Evolutionary conservation across 148 eudicot genomes (phyloP), one percentile per base, ranked within the genome.

Genomic region (Hydrangea macrophylla): DNA sequence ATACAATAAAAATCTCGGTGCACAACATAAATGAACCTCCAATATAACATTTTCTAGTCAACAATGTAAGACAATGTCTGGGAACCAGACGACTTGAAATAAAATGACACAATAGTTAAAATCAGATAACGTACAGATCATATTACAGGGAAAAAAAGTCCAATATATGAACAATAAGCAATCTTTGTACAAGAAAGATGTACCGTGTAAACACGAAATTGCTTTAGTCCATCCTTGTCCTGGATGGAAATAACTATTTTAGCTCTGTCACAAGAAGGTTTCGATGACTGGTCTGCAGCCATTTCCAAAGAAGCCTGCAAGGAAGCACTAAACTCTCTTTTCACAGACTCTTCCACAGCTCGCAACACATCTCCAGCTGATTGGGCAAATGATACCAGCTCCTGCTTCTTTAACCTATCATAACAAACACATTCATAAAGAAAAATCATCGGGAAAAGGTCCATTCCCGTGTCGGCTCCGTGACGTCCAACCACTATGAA

Each of bases 191-290:
- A 27, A 48, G 36, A 70, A 64, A 7, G 17, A 59, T 32, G 39
- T 82, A 88, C 97, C 77, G 60, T 81, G 80, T 69, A 87, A 17
- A 87, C 70, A 1, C 92, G 88, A 67, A 78, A 82, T 62, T 79
- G 92, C 77, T 85, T 85, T 22, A 40, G 53, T 73, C 69, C 96
- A 30, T 76, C 83, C 75, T 87, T 89, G 72, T 84, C 88, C 76
- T 86, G 97, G 50, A 92, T 77, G 33, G 90, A 82, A 44, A 92
- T 71, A 32, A 87, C 79, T 51, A 92, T 74, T 77, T 89, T 92
- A 40, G 85, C 72, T 72, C 96, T 79, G 20, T 79, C 87, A 54
- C 58, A 25, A 32, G 75, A 31, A 65, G 87, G 82, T 58, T 85
- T 77, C 30, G 63, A 15, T 9, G 70, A 64, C 68, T 80, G 75